These are phyloP conservation scores for Cercophora scortea DNA, from an alignment of 495 filamentous ascomycete species.

Conservation along the genomic window DNA sequence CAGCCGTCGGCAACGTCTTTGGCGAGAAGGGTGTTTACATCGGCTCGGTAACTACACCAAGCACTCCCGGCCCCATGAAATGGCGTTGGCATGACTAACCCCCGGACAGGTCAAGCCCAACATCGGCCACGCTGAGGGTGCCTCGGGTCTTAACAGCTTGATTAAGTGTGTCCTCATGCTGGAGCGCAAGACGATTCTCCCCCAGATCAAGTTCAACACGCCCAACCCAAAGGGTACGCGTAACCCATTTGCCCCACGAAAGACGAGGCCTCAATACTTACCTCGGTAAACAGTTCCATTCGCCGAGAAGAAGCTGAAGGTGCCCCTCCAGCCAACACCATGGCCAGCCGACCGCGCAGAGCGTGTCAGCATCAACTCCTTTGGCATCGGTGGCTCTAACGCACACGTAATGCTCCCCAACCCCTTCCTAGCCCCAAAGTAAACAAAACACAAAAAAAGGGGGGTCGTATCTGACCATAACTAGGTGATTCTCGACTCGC, in stretches of 20 bases:
- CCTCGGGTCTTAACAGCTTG: neutral
- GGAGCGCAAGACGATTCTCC: conserved; percentile 30
- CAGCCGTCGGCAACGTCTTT: conserved; percentile 18
- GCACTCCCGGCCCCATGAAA: conserved; percentile 7
- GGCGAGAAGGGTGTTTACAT: neutral
- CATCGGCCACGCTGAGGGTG: conserved; percentile 29
- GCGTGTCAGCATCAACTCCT: conserved; percentile 40
- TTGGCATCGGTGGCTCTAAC: conserved; percentile 47
- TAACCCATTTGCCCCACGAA: neutral
- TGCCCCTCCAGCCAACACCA: conserved; percentile 15
- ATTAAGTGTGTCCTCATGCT: neutral
- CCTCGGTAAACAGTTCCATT: conserved; percentile 2
- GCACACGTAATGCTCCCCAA: conserved; percentile 20
- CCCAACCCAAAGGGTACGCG: conserved; percentile 2
- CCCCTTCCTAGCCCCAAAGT: too few relatives aligned
- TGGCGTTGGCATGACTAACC: conserved; percentile 11
- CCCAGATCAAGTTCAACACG: conserved; percentile 23
- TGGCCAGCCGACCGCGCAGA: conserved; percentile 16
- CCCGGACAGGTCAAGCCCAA: conserved; percentile 29
- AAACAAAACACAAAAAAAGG: too few relatives aligned
- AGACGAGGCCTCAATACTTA: too few relatives aligned
- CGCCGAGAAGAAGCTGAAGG: conserved; percentile 7
- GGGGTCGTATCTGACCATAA: too few relatives aligned
- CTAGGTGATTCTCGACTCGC: too few relatives aligned
- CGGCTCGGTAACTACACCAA: conserved; percentile 36